Base-by-base conservation (phyloP, 2,329 filamentous ascomycete species). In the Beauveria scarabaeidicola region DNA sequence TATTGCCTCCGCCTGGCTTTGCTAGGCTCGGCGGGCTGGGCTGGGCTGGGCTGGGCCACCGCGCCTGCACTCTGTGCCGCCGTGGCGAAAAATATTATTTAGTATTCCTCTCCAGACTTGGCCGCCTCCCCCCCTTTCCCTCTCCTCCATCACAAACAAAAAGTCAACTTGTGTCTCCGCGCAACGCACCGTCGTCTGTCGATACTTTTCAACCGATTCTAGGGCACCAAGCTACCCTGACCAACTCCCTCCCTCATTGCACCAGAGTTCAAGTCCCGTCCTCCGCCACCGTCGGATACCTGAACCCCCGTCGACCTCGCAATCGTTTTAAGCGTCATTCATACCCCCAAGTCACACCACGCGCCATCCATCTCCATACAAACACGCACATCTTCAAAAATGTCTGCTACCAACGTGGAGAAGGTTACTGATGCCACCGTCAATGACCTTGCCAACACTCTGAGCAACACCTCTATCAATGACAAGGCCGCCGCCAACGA, bases 181-280 rank as follows among this genome's bases (percentile, higher is more conserved):
- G 73, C 74, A 76, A 76, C 74, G 74, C 74, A 74, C 70, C 72
- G 74, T 66, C 74, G 74, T 76, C 73, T 75, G 74, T 75, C 74
- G 57, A 59, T 70, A 72, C 68, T 68, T 65, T 66, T 65, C 68
- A 73, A 71, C 67, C 66, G 70, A 76, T 75, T 86, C 88, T 91
- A 91, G 89, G 89, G 89, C 89, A 90, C 88, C 77, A 84, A 91
- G 89, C 89, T 89, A 91, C 89, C 89, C 89, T 91, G 80, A 76
- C 75, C 69, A 71, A 74, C 68, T 69, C 68, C 70, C 71, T 71
- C 71, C 72, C 81, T 83, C 79, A 82, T 85, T 86, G 81, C 83
- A 82, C 81, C 86, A 88, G 86, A 89, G 86, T 88, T 80, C 80
- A 83, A 81, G 66, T 65, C 66, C 62, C 69, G 73, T 66, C 65